Conservation (phyloP, 495 filamentous ascomycete species). For the Paragyromitra xinjiangensis region DNA sequence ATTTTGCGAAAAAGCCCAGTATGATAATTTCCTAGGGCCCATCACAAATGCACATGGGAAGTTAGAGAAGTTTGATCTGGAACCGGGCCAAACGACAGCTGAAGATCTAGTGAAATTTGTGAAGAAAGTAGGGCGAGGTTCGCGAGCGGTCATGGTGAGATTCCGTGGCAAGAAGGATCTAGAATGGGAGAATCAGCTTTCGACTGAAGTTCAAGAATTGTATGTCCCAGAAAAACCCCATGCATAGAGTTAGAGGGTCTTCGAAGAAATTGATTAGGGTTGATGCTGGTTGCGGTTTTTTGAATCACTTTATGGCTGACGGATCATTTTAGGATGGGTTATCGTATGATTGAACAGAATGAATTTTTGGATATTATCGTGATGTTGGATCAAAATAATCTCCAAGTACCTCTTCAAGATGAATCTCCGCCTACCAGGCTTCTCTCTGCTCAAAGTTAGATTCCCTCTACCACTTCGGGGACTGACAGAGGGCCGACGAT, state of each 20-base stretch:
- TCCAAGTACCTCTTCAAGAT: conserved; percentile 64
- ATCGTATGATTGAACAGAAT: conserved; percentile 85
- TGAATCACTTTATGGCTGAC: conserved; percentile 30
- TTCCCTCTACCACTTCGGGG: neutral
- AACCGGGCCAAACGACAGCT: conserved; percentile 72
- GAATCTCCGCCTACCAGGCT: conserved; percentile 62
- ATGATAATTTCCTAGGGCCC: conserved; percentile 73
- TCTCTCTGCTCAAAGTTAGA: conserved; percentile 13
- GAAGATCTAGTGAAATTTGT: conserved; percentile 82
- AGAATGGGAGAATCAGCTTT: conserved; percentile 67
- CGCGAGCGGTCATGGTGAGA: conserved; percentile 67
- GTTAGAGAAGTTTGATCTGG: conserved; percentile 70
- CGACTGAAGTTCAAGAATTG: conserved; percentile 53
- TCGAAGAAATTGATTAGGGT: neutral
- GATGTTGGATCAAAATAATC: conserved; percentile 72
- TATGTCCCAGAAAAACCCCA: conserved; percentile 39
- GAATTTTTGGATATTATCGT: conserved; percentile 94
- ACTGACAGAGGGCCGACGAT: neutral
- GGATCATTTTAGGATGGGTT: conserved; percentile 64
- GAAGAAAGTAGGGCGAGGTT: conserved; percentile 61
- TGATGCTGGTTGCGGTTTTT: neutral
- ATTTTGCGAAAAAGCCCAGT: conserved; percentile 82
- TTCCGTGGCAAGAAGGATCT: conserved; percentile 71
- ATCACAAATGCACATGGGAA: conserved; percentile 87
- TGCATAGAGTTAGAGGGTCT: neutral